A percentile compares a stretch with the other conserved stretches of the same genome.
These are phyloP conservation scores for Pilatotrama ljubarskyi DNA, from an alignment of 768 basidiomycete species.

Conservation along the genomic window DNA sequence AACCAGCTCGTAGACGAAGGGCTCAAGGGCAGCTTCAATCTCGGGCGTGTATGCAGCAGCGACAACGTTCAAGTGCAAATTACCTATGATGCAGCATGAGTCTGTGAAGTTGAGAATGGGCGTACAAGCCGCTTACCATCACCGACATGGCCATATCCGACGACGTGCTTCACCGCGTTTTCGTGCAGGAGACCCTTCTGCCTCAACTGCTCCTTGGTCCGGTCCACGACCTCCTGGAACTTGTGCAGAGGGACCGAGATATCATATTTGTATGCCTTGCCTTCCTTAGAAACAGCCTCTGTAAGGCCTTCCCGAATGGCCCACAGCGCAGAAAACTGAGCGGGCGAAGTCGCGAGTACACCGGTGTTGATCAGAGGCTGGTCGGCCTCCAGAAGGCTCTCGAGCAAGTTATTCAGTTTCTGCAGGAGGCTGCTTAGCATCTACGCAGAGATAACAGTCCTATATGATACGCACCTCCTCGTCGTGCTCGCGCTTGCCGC, in stretches of 20 bases:
- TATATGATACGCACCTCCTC: slow-evolving; percentile 60
- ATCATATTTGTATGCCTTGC: slow-evolving; percentile 97
- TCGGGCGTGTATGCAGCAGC: slow-evolving; percentile 82
- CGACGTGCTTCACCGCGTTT: slow-evolving; percentile 75
- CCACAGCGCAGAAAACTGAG: slow-evolving; percentile 91
- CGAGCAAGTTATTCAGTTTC: slow-evolving; percentile 85
- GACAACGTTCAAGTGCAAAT: slow-evolving; percentile 90
- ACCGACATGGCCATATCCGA: slow-evolving; percentile 96
- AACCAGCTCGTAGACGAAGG: slow-evolving; percentile 92
- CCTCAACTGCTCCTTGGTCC: slow-evolving; percentile 68
- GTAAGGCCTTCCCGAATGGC: slow-evolving; percentile 88
- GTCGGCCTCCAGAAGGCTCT: slow-evolving; percentile 72
- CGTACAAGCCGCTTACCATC: slow-evolving; percentile 66
- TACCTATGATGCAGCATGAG: slow-evolving; percentile 50
- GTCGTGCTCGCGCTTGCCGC: slow-evolving; percentile 90
- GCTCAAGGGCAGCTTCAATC: slow-evolving; percentile 86
- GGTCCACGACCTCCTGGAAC: slow-evolving; percentile 87
- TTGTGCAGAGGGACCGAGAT: slow-evolving; percentile 83
- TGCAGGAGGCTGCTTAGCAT: slow-evolving; percentile 32
- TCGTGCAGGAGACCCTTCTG: slow-evolving; percentile 70
- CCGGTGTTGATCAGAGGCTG: slow-evolving; percentile 83
- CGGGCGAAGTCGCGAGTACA: slow-evolving; percentile 85
- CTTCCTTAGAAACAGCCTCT: slow-evolving; percentile 90
- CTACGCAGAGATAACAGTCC: not conserved
- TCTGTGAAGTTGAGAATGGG: not conserved